Base-by-base conservation (phyloP, 1,284 basidiomycete genomes). In the Mycena citricolor region DNA sequence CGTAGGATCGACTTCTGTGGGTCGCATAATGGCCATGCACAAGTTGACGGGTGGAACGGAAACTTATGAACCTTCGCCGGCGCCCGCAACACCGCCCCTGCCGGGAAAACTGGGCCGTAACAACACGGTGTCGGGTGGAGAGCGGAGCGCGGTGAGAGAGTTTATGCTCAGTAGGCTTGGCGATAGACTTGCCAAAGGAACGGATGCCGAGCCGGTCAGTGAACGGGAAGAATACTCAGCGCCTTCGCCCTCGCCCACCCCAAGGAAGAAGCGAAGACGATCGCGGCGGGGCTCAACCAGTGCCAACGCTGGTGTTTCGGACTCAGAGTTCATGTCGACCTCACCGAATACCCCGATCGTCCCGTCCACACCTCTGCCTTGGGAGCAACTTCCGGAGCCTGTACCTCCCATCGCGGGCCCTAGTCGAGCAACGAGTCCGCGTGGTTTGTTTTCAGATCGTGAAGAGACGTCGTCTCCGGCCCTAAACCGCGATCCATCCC, bases 111-210 rank as follows among this genome's bases (percentile, higher is more conserved):
- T 89, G 17, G 69, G 67, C 45, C 74, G 87, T 45, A 90, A 83
- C 58, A 89, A 90, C 57, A 90, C 87, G 11, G 79, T 89, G 13
- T 76, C 86, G 1, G 86, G 85, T 4, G 86, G 85, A 13, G 87
- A 90, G 56, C 67, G 87, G 19, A 73, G 75, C 32, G 84, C 78
- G 26, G 87, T 81, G 8, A 73, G 88, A 30, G 73, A 77, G 54
- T 69, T 79, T 46, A 70, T 90, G 66, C 68, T 88, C 31, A 76
- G 71, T 47, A 71, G 78, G 10, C 66, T 89, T 14, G 75, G 73
- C n/a, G 76, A 77, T 41, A 71, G 86, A 52, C 64, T 81, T 42
- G 78, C 72, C 29, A 79, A 79, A 46, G 79, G 82, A 56, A 70
- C 76, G 1, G 83, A 85, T 48, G 74, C 73, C 17, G 81, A 80